Base-by-base conservation (phyloP, 176 grass and related monocot species). In the Cymbopogon citratus region DNA sequence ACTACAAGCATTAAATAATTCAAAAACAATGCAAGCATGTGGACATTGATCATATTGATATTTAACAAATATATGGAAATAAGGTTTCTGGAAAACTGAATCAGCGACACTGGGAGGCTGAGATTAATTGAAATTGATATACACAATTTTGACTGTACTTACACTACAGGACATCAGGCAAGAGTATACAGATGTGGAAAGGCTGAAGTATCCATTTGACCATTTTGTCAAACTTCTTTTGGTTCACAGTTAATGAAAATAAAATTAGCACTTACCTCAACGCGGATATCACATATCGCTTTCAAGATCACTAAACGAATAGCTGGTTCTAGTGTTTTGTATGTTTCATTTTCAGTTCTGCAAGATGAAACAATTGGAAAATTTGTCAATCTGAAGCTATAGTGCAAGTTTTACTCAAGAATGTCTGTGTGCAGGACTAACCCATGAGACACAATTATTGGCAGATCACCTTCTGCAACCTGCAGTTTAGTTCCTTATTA, bases 391-490 rank as follows among this genome's bases (percentile, higher is more conserved):
- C 46, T 68, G 71, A 66, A 34, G 46, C 6, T 80, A 33, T 66
- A 81, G 13, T 29, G 12, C 21, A 39, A 84, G 7, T 75, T 75
- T 66, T 59, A 54, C 73, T 63, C 57, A 78, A 73, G 6, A 29
- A 64, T 56, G 72, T 85, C 31, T 62, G 76, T 82, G 60, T 66
- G 46, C 23, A 51, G 24, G 52, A 83, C 92, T 96, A 87, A 99
- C 97, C 97, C 97, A 69, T 99, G 97, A 8, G 91, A 91, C 63
- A 91, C 97, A 90, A 99, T 60, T 90, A 99, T 92, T 83, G 93
- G 97, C 46, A 99, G 49, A 73, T 99, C 97, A 56, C 97, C 97
- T 85, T 99, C 97, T 75, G 90, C 97, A 71, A 99, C 97, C 97
- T 99, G 85, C 80, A 83, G 77, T 81, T 87, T 41, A 51, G 33